Conservation (phyloP, 352 stramenopile species). For the Phytophthora citricola region DNA sequence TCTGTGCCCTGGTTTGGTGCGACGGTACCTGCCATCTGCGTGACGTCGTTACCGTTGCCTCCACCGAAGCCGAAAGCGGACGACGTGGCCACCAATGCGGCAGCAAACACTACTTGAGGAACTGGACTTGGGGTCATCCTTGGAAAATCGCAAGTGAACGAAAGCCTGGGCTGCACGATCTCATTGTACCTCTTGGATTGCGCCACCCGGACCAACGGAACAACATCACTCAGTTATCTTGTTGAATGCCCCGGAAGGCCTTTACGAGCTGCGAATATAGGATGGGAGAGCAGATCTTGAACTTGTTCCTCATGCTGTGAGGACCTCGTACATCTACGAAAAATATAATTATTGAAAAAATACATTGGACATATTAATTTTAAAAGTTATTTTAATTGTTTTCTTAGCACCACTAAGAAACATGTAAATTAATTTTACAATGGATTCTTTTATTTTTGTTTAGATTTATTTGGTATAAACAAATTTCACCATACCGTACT, state of each 20-base stretch:
- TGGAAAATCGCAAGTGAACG: conserved; percentile 18
- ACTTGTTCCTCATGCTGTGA: neutral
- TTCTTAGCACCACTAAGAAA: no score
- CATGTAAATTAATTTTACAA: no score
- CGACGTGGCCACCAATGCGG: conserved; percentile 14
- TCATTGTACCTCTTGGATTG: neutral
- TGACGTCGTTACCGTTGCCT: conserved; percentile 11
- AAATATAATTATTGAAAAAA: no score
- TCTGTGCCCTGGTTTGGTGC: conserved; percentile 9
- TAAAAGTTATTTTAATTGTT: no score
- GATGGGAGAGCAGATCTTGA: conserved; percentile 1
- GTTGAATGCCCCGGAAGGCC: conserved; percentile 9
- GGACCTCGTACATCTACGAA: no score
- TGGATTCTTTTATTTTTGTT: no score
- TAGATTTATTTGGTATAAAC: no score
- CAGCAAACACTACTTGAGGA: conserved; percentile 9
- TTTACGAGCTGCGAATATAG: conserved; percentile 17
- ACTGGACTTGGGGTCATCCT: conserved; percentile 11
- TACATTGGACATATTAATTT: no score
- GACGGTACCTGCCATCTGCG: conserved; percentile 23
- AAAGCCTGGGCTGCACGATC: neutral
- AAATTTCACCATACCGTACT: no score
- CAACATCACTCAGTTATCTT: neutral
- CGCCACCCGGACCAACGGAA: neutral
- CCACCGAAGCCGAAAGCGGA: conserved; percentile 23